Evolutionary conservation across 2,329 filamentous ascomycete genomes (phyloP).

Genomic region (Fusarium sterilihyphosum): DNA sequence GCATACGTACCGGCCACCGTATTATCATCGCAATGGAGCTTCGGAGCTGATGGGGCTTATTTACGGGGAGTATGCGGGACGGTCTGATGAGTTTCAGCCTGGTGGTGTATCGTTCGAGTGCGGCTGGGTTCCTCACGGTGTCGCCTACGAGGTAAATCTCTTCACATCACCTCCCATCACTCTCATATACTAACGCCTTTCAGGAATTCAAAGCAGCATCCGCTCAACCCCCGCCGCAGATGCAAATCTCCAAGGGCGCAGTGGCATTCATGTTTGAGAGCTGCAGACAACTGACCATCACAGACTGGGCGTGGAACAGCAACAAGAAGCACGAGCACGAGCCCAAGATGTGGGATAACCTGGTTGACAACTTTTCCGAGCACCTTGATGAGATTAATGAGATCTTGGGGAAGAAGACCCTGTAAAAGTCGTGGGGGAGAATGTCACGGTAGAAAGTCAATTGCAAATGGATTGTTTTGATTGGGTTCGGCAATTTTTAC

Average conservation of each 20-base stretch:
- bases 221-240: constrained; percentile 23
- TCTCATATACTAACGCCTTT: background rate
- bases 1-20: constrained; percentile 71
- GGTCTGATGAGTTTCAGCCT: constrained; percentile 31
- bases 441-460: background rate
- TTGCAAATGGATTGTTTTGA: background rate
- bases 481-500: background rate
- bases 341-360: constrained; percentile 41
- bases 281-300: constrained; percentile 39
- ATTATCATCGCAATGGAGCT: constrained; percentile 71
- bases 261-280: constrained; percentile 43
- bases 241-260: constrained; percentile 38
- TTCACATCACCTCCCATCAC: fast-evolving
- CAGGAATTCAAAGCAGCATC: constrained; percentile 40
- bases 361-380: constrained; percentile 39
- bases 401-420: constrained; percentile 17
- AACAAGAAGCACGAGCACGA: constrained; percentile 42
- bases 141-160: constrained; percentile 25
- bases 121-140: constrained; percentile 31
- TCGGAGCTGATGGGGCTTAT: constrained; percentile 67
- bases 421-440: background rate
- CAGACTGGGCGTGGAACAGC: constrained; percentile 40
- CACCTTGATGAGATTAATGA: constrained; percentile 33
- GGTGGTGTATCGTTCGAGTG: constrained; percentile 33
- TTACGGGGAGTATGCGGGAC: constrained; percentile 47